Conservation (phyloP, 768 basidiomycete genomes). For the Termitomyces sp. region DNA sequence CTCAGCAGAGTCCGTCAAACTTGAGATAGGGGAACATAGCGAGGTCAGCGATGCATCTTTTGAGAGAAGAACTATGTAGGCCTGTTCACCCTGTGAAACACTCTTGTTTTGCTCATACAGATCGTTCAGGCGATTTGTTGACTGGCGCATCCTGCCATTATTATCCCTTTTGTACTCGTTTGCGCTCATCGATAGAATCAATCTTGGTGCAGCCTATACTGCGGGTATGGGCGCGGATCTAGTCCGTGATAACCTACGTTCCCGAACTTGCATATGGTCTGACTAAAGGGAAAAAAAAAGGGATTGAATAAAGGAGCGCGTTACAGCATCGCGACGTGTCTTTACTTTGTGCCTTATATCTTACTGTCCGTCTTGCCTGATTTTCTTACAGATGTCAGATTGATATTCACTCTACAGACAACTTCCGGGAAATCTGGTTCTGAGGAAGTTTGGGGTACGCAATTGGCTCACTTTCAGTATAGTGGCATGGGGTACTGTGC, state of each 20-base stretch:
- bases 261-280: constrained; percentile 2
- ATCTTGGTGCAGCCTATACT: constrained; percentile 35
- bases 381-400: neutral
- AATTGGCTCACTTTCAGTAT: constrained; percentile 38
- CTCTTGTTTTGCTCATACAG: neutral
- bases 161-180: constrained; percentile 35
- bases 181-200: constrained; percentile 38
- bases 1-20: constrained; percentile 10
- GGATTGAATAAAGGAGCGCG: constrained; percentile 26
- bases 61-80: constrained; percentile 32
- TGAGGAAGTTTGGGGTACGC: constrained; percentile 36
- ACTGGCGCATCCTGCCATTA: constrained; percentile 37
- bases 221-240: constrained; percentile 38
- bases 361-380: constrained; percentile 24
- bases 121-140: constrained; percentile 29
- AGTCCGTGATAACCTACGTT: constrained; percentile 13
- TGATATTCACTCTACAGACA: constrained; percentile 24
- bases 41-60: constrained; percentile 18
- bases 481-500: constrained; percentile 37
- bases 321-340: constrained; percentile 34
- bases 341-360: constrained; percentile 42
- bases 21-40: constrained; percentile 6
- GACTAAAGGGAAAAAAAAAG: constrained; percentile 16
- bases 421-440: constrained; percentile 38
- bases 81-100: constrained; percentile 1